Percentiles rank a stretch among this genome's conserved stretches.
Evolutionary conservation across 805 yeast species (phyloP).

Genomic region (Aciculoconidium aculeatum): DNA sequence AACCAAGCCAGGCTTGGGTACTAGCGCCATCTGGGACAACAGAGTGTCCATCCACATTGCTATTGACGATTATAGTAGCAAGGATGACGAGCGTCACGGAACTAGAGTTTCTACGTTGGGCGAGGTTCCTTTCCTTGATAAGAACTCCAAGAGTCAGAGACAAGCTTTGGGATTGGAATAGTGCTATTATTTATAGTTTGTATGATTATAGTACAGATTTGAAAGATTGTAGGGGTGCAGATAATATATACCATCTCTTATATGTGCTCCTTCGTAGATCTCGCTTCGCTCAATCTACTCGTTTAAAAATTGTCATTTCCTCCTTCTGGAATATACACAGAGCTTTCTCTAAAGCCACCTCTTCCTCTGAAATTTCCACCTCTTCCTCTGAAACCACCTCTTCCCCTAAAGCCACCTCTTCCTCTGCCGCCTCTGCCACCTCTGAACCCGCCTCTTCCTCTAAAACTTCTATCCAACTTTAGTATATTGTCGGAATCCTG

Average conservation of each 20-base stretch:
- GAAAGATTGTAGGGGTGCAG: background rate
- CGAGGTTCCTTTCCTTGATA: conserved; percentile 46
- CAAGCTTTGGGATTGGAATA: conserved; percentile 39
- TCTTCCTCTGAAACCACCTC: conserved; percentile 26
- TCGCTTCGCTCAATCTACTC: background rate
- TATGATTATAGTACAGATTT: conserved; percentile 3
- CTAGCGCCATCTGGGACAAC: conserved; percentile 17
- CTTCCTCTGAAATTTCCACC: conserved; percentile 15
- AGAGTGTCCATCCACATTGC: conserved; percentile 10
- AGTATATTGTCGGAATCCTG: conserved; percentile 10
- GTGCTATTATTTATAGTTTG: conserved; percentile 8
- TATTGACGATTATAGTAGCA: conserved; percentile 16
- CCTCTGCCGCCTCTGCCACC: conserved; percentile 44
- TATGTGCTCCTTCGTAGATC: no score
- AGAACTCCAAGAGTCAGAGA: conserved; percentile 45
- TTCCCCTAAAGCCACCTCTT: conserved; percentile 40
- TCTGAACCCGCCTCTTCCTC: conserved; percentile 17
- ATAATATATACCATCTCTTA: no score
- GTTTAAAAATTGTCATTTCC: no score
- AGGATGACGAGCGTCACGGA: conserved; percentile 9
- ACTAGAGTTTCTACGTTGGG: conserved; percentile 44
- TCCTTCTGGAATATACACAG: background rate
- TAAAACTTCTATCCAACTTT: conserved; percentile 5
- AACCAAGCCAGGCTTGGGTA: conserved; percentile 36
- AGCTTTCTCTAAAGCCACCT: conserved; percentile 19